A percentile compares a stretch with the other conserved stretches of the same genome.
Conservation (phyloP, 208 protist genomes). For the Strigomonas oncopelti region DNA sequence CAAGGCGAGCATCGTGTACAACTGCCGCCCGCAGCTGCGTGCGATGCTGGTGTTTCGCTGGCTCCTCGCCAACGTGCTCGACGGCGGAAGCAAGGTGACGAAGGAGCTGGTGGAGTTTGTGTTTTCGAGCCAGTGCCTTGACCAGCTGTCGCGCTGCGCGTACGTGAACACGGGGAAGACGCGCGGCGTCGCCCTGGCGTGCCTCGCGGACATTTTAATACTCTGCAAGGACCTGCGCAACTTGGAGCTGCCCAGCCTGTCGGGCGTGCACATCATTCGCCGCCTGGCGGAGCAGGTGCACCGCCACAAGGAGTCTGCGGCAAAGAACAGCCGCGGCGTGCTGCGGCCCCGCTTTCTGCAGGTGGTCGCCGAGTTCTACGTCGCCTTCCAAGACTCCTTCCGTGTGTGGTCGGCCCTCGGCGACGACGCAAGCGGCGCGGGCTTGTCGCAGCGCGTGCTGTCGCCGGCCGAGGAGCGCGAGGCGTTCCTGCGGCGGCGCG, state of each 20-base stretch:
- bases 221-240: slow-evolving; percentile 25
- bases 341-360: slow-evolving; percentile 69
- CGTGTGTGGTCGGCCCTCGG: neutral
- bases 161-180: slow-evolving; percentile 65
- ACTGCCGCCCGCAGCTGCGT: slow-evolving; percentile 49
- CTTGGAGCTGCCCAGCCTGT: slow-evolving; percentile 15
- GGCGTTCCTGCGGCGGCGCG: slow-evolving; percentile 51
- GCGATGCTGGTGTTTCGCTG: slow-evolving; percentile 58
- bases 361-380: slow-evolving; percentile 65
- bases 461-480: slow-evolving; percentile 20
- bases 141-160: slow-evolving; percentile 33
- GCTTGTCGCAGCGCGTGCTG: neutral
- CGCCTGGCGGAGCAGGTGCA: slow-evolving; percentile 77
- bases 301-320: slow-evolving; percentile 19
- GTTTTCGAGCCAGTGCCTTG: slow-evolving; percentile 49
- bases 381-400: slow-evolving; percentile 51
- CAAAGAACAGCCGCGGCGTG: neutral
- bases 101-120: slow-evolving; percentile 12
- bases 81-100: slow-evolving; percentile 1
- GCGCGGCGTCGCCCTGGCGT: slow-evolving; percentile 68
- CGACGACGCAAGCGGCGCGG: slow-evolving; percentile 10
- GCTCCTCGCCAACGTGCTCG: slow-evolving; percentile 40
- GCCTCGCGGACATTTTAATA: slow-evolving; percentile 42
- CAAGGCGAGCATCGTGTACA: slow-evolving; percentile 67
- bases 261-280: slow-evolving; percentile 46